A percentile compares a stretch with the other conserved stretches of the same genome.
Evolutionary conservation across 768 basidiomycete genomes (phyloP).

Genomic region (Boletus fagicola): DNA sequence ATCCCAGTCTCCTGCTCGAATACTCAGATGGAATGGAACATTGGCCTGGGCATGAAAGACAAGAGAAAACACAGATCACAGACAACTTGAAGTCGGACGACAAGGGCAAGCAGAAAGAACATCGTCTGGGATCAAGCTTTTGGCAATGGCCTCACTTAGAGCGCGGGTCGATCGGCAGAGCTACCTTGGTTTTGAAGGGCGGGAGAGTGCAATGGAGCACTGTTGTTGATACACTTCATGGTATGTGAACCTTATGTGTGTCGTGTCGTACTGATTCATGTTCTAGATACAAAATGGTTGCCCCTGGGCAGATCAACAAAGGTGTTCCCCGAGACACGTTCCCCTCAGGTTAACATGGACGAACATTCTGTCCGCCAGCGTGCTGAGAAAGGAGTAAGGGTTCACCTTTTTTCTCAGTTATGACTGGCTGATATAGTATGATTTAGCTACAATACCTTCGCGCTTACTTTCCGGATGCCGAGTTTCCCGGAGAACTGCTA

Average conservation of each 20-base stretch:
- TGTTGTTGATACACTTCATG: slow-evolving; percentile 32
- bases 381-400: slow-evolving; percentile 64
- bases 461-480: slow-evolving; percentile 68
- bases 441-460: slow-evolving; percentile 69
- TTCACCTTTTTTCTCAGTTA: background rate
- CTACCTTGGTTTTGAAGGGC: slow-evolving; percentile 47
- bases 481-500: slow-evolving; percentile 68
- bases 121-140: slow-evolving; percentile 27
- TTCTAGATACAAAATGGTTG: slow-evolving; percentile 33
- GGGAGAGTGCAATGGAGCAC: slow-evolving; percentile 54
- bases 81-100: slow-evolving; percentile 24
- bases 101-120: slow-evolving; percentile 27
- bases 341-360: slow-evolving; percentile 32
- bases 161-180: slow-evolving; percentile 53
- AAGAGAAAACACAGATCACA: slow-evolving; percentile 20
- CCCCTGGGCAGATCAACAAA: slow-evolving; percentile 35
- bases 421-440: background rate
- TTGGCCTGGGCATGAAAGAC: slow-evolving; percentile 60
- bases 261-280: slow-evolving; percentile 5
- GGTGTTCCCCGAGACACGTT: slow-evolving; percentile 60
- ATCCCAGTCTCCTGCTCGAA: slow-evolving; percentile 1
- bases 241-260: slow-evolving; percentile 13
- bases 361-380: slow-evolving; percentile 43
- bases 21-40: slow-evolving; percentile 69
- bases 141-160: slow-evolving; percentile 54